Conservation (phyloP, 78 protist genomes). For the Capsaspora owczarzaki region DNA sequence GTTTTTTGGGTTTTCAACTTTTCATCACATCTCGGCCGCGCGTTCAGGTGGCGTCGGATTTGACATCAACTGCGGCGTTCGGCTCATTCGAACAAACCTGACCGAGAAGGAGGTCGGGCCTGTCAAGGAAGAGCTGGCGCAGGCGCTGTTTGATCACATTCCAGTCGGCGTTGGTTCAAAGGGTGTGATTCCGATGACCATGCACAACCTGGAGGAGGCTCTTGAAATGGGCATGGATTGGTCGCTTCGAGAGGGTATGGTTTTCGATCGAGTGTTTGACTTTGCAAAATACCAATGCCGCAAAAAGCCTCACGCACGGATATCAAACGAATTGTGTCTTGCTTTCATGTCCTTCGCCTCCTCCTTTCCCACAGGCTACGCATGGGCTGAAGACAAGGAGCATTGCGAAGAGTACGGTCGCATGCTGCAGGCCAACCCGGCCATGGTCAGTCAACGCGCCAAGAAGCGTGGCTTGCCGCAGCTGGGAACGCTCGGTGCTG, state of each 20-base stretch:
- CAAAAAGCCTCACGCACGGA: too few species aligned
- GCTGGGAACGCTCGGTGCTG: constrained; percentile 88
- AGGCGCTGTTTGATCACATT: constrained; percentile 74
- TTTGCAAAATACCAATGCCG: too few species aligned
- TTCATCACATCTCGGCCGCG: background rate
- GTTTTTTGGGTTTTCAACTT: too few species aligned
- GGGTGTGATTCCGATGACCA: constrained; percentile 74
- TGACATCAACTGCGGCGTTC: constrained; percentile 97
- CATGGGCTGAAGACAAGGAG: constrained; percentile 95
- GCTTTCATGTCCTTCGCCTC: background rate
- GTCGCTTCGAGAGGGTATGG: constrained; percentile 71
- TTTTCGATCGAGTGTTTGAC: too few species aligned
- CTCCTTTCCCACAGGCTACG: constrained; percentile 28
- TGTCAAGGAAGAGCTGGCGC: constrained; percentile 63
- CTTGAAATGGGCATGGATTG: constrained; percentile 82
- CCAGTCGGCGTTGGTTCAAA: constrained; percentile 93
- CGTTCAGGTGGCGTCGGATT: constrained; percentile 72
- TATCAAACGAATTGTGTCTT: background rate
- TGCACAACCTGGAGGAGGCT: constrained; percentile 51
- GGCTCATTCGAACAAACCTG: constrained; percentile 86
- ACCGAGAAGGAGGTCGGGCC: constrained; percentile 59
- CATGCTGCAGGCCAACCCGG: constrained; percentile 77
- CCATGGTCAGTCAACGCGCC: constrained; percentile 71
- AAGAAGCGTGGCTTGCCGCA: constrained; percentile 88
- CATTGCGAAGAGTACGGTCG: constrained; percentile 90